Conservation (phyloP, 1,139 yeast genomes). For the Zhuliangozyma blackwelliae region DNA sequence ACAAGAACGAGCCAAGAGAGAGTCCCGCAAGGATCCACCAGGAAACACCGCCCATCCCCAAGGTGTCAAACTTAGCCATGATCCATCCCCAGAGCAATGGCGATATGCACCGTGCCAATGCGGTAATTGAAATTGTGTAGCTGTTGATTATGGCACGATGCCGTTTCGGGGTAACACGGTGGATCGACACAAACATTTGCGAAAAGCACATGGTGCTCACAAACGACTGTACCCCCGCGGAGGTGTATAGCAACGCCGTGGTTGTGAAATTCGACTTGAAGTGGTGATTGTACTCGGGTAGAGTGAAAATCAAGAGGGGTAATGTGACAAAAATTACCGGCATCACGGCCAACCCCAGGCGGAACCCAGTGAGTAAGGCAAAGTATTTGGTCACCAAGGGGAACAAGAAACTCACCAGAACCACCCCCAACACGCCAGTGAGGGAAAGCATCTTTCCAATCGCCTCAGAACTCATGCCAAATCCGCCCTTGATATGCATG, state of each 20-base stretch:
- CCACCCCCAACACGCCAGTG: constrained; percentile 55
- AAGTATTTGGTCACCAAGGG: constrained; percentile 51
- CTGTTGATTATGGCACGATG: constrained; percentile 52
- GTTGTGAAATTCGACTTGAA: constrained; percentile 20
- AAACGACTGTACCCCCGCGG: constrained; percentile 16
- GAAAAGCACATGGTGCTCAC: constrained; percentile 41
- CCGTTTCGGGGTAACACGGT: constrained; percentile 45
- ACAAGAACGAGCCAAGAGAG: constrained; percentile 4
- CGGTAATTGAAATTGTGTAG: constrained; percentile 43
- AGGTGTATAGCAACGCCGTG: constrained; percentile 18
- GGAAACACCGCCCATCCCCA: constrained; percentile 42
- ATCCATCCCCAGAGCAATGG: constrained; percentile 57
- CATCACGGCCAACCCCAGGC: constrained; percentile 36
- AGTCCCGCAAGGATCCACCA: constrained; percentile 29
- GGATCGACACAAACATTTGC: constrained; percentile 43
- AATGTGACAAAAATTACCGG: constrained; percentile 46
- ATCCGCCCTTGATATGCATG: constrained; percentile 25
- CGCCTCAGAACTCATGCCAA: constrained; percentile 33
- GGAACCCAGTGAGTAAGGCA: constrained; percentile 43
- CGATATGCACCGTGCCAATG: constrained; percentile 54
- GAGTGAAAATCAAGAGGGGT: constrained; percentile 49
- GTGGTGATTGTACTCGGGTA: constrained; percentile 25
- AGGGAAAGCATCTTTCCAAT: constrained; percentile 55
- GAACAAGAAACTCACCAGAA: constrained; percentile 46
- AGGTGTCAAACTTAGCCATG: constrained; percentile 44